A percentile compares a stretch with the other conserved stretches of the same genome.
Evolutionary conservation across 305 asterid species (phyloP).

Genomic region (Striga hermonthica): DNA sequence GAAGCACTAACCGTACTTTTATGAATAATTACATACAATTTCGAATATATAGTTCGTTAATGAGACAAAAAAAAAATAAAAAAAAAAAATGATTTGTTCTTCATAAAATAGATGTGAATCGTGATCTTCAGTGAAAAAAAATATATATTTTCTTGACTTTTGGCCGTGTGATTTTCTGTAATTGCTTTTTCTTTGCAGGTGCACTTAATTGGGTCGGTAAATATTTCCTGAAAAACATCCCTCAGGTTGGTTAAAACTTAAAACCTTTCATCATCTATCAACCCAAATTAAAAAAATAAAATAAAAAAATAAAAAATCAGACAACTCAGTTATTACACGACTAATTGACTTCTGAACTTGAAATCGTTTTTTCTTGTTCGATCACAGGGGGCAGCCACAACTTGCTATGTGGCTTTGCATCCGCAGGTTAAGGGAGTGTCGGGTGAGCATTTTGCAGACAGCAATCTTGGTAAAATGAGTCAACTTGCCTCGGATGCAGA

Average conservation of each 20-base stretch:
- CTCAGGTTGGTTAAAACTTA: conserved; percentile 52
- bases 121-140: no score
- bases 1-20: conserved; percentile 19
- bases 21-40: neutral
- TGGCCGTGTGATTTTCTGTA: neutral
- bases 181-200: conserved; percentile 40
- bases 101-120: no score
- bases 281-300: no score
- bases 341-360: neutral
- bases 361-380: neutral
- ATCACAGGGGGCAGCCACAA: conserved; percentile 73
- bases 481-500: conserved; percentile 46
- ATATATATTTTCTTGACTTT: no score
- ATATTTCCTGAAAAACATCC: conserved; percentile 54
- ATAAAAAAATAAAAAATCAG: neutral
- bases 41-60: neutral
- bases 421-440: conserved; percentile 72
- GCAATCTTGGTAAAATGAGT: conserved; percentile 40
- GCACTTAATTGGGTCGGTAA: conserved; percentile 50
- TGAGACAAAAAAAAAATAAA: neutral
- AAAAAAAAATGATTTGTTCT: no score
- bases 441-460: conserved; percentile 62
- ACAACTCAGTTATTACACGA: neutral
- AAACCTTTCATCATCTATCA: conserved; percentile 7
- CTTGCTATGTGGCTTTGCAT: conserved; percentile 77